These are phyloP conservation scores for Sanghuangporus sanghuang DNA, from an alignment of 1,284 basidiomycete genomes.

Conservation along the genomic window DNA sequence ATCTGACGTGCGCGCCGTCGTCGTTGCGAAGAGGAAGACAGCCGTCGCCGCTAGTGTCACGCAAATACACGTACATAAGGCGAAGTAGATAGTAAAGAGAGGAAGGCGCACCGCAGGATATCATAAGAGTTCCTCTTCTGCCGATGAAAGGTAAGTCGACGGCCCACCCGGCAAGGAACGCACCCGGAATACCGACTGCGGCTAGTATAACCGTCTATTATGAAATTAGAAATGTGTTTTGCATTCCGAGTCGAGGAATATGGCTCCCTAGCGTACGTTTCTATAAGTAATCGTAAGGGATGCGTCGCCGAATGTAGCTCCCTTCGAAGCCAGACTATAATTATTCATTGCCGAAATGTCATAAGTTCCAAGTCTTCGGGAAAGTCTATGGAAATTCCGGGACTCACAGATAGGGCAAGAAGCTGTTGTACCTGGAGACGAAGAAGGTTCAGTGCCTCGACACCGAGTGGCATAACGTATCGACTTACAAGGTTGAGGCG, in stretches of 20 bases:
- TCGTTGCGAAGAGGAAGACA: slow-evolving; percentile 62
- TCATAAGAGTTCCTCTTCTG: slow-evolving; percentile 55
- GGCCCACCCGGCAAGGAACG: slow-evolving; percentile 56
- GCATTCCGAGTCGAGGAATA: neutral
- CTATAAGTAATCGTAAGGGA: slow-evolving; percentile 47
- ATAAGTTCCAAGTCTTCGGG: neutral
- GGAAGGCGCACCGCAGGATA: slow-evolving; percentile 35
- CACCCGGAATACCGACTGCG: slow-evolving; percentile 62
- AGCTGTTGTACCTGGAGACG: slow-evolving; percentile 40
- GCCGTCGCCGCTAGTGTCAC: slow-evolving; percentile 50
- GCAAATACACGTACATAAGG: neutral
- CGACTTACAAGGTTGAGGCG: slow-evolving; percentile 44
- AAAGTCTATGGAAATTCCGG: neutral
- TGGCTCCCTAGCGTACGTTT: slow-evolving; percentile 34
- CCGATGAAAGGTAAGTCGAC: slow-evolving; percentile 60
- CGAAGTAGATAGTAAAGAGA: slow-evolving; percentile 27
- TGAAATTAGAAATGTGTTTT: neutral
- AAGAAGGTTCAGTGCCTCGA: neutral
- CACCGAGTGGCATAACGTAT: neutral
- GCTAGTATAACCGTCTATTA: slow-evolving; percentile 53
- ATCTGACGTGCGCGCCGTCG: slow-evolving; percentile 57
- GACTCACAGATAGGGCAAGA: slow-evolving; percentile 45
- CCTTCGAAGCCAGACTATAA: slow-evolving; percentile 39
- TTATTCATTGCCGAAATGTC: neutral
- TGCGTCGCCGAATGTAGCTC: slow-evolving; percentile 43